Conservation (phyloP, 495 filamentous ascomycete genomes). For the Lasiosphaeria hispida region DNA sequence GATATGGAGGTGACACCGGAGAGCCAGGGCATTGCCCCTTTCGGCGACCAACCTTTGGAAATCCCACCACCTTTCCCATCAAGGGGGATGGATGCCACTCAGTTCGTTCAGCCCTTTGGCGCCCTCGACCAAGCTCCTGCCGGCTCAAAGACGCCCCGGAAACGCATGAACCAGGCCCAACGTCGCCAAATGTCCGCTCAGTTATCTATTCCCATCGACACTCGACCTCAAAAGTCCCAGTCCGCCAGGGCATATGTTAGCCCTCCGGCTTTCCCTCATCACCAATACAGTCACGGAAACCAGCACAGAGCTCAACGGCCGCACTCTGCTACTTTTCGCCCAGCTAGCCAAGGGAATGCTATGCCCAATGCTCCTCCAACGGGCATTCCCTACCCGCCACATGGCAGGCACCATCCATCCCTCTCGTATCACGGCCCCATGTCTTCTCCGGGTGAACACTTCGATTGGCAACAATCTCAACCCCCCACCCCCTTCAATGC, state of each 20-base stretch:
- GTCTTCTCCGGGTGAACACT: constrained; percentile 13
- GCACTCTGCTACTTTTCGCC: constrained; percentile 27
- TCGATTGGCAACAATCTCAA: constrained; percentile 25
- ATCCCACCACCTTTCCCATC: background rate
- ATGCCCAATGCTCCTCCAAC: constrained; percentile 5
- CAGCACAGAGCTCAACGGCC: constrained; percentile 16
- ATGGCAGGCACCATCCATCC: constrained; percentile 30
- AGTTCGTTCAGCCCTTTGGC: background rate
- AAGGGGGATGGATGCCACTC: background rate
- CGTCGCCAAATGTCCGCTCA: constrained; percentile 54
- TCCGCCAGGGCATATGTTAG: constrained; percentile 12
- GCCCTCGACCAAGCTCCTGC: background rate
- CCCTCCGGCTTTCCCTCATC: constrained; percentile 24
- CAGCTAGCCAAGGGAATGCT: constrained; percentile 16
- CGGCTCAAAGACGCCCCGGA: constrained; percentile 27
- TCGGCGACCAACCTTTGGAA: background rate
- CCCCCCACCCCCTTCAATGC: constrained; percentile 15
- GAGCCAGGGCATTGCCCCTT: background rate
- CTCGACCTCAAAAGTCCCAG: constrained; percentile 29
- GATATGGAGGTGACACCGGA: constrained; percentile 9
- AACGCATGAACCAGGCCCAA: constrained; percentile 55
- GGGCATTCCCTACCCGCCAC: constrained; percentile 7
- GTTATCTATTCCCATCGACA: constrained; percentile 49
- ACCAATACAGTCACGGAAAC: constrained; percentile 15
- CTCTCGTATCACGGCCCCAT: constrained; percentile 29